Percentiles rank a stretch among this genome's conserved stretches.
phyloP scores from a whole-genome alignment of 164 flowering plant species.

The Malania oleifera region DNA sequence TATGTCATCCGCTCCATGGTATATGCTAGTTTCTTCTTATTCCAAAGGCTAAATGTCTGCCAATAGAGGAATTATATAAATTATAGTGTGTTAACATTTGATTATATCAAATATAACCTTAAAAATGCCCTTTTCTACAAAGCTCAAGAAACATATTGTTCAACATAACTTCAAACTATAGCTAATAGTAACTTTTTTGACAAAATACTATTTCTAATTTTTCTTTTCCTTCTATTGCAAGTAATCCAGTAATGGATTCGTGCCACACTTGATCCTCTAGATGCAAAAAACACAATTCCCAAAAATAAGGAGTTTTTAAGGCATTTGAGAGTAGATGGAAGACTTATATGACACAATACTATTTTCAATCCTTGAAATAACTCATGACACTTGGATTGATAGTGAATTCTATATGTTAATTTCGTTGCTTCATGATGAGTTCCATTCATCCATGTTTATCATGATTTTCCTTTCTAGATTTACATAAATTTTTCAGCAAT shows the following conservation, averaged over 20 bases:
- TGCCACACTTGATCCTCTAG: constrained; percentile 80
- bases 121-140: too few species aligned
- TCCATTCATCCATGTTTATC: background rate
- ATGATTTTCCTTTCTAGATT: background rate
- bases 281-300: constrained; percentile 95
- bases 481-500: background rate
- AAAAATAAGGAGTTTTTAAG: constrained; percentile 47
- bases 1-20: too few species aligned
- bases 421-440: constrained; percentile 4
- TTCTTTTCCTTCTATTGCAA: constrained; percentile 32
- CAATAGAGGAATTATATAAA: too few species aligned
- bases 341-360: constrained; percentile 83
- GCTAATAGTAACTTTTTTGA: too few species aligned
- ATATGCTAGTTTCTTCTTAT: too few species aligned
- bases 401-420: constrained; percentile 56
- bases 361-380: constrained; percentile 73
- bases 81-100: too few species aligned
- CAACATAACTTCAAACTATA: too few species aligned
- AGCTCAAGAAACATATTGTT: too few species aligned
- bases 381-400: constrained; percentile 75
- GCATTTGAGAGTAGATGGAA: constrained; percentile 51
- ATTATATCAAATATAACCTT: too few species aligned
- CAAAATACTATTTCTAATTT: too few species aligned
- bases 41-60: too few species aligned
- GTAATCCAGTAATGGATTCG: constrained; percentile 92